Evolutionary conservation across 257 asterid species (phyloP).

Genomic region (Osmanthus fragrans): DNA sequence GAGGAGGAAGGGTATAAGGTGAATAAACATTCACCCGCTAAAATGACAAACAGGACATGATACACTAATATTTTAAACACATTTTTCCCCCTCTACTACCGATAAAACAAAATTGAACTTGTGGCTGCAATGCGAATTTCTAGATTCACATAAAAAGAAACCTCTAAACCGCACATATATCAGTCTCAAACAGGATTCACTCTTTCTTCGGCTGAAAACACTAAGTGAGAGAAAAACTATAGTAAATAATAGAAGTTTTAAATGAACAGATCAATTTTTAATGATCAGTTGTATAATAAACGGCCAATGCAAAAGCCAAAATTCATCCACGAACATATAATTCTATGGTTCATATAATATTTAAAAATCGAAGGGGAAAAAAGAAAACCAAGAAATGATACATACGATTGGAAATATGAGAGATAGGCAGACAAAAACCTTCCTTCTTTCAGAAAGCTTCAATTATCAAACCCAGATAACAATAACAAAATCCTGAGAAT

Average conservation of each 20-base stretch:
- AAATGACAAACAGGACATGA: not conserved
- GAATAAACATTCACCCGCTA: not conserved
- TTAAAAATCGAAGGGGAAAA: not conserved
- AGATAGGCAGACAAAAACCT: not conserved
- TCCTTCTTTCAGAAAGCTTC: constrained; percentile 19
- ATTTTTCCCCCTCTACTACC: not conserved
- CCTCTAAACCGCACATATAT: not conserved
- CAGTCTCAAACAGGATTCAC: not conserved
- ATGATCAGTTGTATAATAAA: not conserved
- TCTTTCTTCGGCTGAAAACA: not conserved
- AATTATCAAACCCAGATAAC: constrained; percentile 16
- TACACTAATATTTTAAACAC: not conserved
- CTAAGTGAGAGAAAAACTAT: not conserved
- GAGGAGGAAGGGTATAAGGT: not conserved
- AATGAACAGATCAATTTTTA: not conserved
- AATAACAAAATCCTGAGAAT: not conserved
- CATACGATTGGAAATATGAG: not conserved
- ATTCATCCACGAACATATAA: not conserved
- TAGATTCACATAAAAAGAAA: not conserved
- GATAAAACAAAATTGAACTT: not conserved
- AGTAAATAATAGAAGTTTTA: not conserved
- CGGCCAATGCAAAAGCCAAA: not conserved
- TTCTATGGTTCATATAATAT: not conserved
- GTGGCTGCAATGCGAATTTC: not conserved
- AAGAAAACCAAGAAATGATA: constrained; percentile 2